Conservation (phyloP, 106 monocot species). For the Dioscorea alata region DNA sequence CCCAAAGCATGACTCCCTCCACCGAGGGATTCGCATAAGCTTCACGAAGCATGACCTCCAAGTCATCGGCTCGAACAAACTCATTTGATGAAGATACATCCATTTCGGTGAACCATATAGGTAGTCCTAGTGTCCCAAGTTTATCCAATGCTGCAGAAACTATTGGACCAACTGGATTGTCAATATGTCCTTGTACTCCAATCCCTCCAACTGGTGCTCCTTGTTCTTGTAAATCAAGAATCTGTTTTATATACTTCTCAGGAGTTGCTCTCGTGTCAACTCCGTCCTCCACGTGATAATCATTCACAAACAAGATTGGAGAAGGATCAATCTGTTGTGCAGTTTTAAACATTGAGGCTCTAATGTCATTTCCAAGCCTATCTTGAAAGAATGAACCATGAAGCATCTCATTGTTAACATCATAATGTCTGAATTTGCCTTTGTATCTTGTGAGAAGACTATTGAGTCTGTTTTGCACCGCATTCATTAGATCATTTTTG, state of each 20-base stretch:
- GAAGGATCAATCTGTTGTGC: constrained; percentile 60
- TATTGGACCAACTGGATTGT: constrained; percentile 43
- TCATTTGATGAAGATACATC: constrained; percentile 54
- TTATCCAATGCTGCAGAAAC: constrained; percentile 37
- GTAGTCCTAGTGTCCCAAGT: constrained; percentile 44
- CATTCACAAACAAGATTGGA: constrained; percentile 76
- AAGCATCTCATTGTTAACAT: constrained; percentile 94
- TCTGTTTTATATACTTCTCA: constrained; percentile 53
- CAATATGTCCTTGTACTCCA: constrained; percentile 59
- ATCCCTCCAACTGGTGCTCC: constrained; percentile 56
- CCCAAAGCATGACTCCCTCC: constrained; percentile 81
- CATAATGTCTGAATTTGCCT: constrained; percentile 66
- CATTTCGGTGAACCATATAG: constrained; percentile 62
- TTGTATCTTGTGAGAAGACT: constrained; percentile 69
- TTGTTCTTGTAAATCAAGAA: constrained; percentile 52
- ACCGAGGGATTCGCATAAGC: constrained; percentile 79
- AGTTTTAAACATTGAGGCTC: constrained; percentile 62
- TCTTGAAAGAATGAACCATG: constrained; percentile 87
- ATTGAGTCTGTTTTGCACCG: constrained; percentile 52
- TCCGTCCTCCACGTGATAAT: constrained; percentile 71
- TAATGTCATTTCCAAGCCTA: constrained; percentile 55
- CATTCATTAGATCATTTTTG: constrained; percentile 49
- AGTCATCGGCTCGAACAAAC: constrained; percentile 49
- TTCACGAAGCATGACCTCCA: constrained; percentile 85
- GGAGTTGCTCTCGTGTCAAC: constrained; percentile 34